A percentile compares a stretch with the other conserved stretches of the same genome.
These are phyloP conservation scores for Francoa sonchifolia DNA, from an alignment of 441 rosid genomes.

Conservation along the genomic window DNA sequence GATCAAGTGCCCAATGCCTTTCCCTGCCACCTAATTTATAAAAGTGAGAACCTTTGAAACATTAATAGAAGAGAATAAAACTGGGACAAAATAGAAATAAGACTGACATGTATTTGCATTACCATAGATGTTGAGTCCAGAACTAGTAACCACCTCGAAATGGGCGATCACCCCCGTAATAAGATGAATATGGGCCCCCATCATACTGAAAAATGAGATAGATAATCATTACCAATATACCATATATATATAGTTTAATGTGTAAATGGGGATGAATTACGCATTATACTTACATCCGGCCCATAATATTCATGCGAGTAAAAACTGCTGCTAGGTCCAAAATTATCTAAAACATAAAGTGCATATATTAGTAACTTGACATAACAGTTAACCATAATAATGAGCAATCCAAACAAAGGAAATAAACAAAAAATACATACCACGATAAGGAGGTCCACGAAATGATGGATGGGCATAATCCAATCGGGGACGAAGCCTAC, in stretches of 20 bases:
- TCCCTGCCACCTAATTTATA: slow-evolving; percentile 29
- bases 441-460: slow-evolving; percentile 30
- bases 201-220: slow-evolving; percentile 27
- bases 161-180: slow-evolving; percentile 27
- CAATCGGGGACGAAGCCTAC: slow-evolving; percentile 31
- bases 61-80: slow-evolving; percentile 4
- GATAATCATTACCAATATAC: slow-evolving; percentile 7
- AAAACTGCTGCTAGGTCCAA: slow-evolving; percentile 26
- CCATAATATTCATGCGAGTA: slow-evolving; percentile 32
- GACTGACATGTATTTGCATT: slow-evolving; percentile 12
- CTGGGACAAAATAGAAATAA: slow-evolving; percentile 2
- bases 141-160: slow-evolving; percentile 18
- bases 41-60: slow-evolving; percentile 6
- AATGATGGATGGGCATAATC: slow-evolving; percentile 32
- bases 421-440: slow-evolving; percentile 14
- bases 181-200: slow-evolving; percentile 24
- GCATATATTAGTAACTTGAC: slow-evolving; percentile 8
- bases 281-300: slow-evolving; percentile 34
- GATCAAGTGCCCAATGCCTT: slow-evolving; percentile 18
- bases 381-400: slow-evolving; percentile 5
- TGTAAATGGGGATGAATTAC: slow-evolving; percentile 7
- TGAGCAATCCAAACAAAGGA: slow-evolving; percentile 4
- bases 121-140: slow-evolving; percentile 16
- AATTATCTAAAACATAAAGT: slow-evolving; percentile 27
- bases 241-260: slow-evolving; percentile 2